phyloP scores from a whole-genome alignment of 352 stramenopile genomes.

The Phytophthora sp. region DNA sequence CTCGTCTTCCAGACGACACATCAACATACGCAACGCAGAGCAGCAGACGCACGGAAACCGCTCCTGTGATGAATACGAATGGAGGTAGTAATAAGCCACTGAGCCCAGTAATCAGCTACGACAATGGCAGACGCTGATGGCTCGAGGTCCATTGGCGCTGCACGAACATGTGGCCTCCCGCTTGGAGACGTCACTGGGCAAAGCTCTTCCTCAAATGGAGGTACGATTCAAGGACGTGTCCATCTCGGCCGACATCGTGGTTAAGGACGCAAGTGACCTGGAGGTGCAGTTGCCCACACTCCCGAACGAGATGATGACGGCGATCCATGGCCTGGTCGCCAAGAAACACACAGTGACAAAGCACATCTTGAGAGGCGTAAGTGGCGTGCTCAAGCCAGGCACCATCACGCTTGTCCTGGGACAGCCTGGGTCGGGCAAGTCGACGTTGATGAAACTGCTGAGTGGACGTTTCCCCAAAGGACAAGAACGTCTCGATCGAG shows the following conservation, averaged over 20 bases:
- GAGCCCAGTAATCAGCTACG: conserved; percentile 16
- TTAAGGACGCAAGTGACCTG: conserved; percentile 18
- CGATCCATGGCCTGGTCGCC: too few relatives aligned
- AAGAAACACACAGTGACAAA: conserved; percentile 30
- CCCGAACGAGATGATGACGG: too few relatives aligned
- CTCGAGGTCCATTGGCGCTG: conserved; percentile 6
- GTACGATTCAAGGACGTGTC: conserved; percentile 22
- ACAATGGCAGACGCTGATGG: conserved; percentile 10
- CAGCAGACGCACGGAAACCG: too few relatives aligned
- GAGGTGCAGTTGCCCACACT: conserved; percentile 36
- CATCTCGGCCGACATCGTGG: conserved; percentile 28
- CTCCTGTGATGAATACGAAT: too few relatives aligned
- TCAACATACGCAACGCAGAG: too few relatives aligned
- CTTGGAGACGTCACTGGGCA: conserved; percentile 28
- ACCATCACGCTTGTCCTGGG: conserved; percentile 26
- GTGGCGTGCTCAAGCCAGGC: conserved; percentile 34
- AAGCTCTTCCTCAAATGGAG: conserved; percentile 44
- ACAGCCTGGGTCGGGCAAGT: conserved; percentile 26
- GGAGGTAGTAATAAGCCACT: too few relatives aligned
- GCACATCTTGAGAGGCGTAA: conserved; percentile 23
- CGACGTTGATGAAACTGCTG: conserved; percentile 38
- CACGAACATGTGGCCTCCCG: conserved; percentile 15
- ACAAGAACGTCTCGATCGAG: conserved; percentile 29
- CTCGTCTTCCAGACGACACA: too few relatives aligned
- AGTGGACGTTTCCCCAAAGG: conserved; percentile 28